Base-by-base conservation (phyloP, 2,329 filamentous ascomycete species). In the Ceratocystis ficicola region DNA sequence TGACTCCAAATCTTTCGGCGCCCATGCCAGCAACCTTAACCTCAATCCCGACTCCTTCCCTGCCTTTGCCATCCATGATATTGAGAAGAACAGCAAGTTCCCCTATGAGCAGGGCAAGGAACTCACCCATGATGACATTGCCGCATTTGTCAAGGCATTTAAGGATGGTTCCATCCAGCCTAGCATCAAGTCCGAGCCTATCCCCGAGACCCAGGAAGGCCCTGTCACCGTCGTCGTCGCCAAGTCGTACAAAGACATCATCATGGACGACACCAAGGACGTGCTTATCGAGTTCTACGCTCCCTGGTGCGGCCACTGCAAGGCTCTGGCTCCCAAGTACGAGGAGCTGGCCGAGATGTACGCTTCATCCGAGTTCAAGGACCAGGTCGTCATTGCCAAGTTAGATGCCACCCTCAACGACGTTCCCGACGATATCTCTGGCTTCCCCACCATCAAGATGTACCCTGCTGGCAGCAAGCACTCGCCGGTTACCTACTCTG, bases 281-380 rank as follows among this genome's bases (percentile, higher is more conserved):
- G 94, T 99, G 68, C 84, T 99, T 71, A 79, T 99, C 70, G 94
- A 99, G 82, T 97, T 96, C 81, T 99, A 99, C 80, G 94, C 94
- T 68, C 94, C 94, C 70, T 99, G 94, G 94, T 99, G 94, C 76
- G 94, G 94, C 72, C 94, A 99, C 85, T 99, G 94, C 90, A 97
- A 97, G 85, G 92, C 86, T 77, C 87, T 99, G 69, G 93, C 94
- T 66, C 94, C 94, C 73, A 87, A 96, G 77, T 99, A 96, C 77
- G 94, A 99, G 70, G 90, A 96, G 77, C 88, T 99, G 68, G 94
- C 84, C 66, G 77, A 81, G 68, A 81, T 85, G 68, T 96, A 90
- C 79, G 81, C 85, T 84, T 77, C 85, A 85, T 81, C 87, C 80
- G 86, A 89, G 71, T 88, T 86, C 78, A 88, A 89, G 76, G 82